phyloP scores from a whole-genome alignment of 805 yeast species.

The Kuraishia cidri region DNA sequence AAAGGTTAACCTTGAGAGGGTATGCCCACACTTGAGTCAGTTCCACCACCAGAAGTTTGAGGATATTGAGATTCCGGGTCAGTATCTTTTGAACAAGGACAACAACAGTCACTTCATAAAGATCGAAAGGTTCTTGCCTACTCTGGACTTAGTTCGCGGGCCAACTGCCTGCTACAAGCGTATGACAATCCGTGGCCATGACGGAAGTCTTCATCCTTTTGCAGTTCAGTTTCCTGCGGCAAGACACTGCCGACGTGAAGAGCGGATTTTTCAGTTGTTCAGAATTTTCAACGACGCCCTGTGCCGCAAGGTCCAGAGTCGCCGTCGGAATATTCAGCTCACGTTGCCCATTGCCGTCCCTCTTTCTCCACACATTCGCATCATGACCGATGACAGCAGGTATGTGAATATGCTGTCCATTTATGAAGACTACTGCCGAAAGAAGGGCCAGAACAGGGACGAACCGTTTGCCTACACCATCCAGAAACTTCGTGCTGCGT shows the following conservation, averaged over 20 bases:
- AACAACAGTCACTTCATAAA: slow-evolving; percentile 86
- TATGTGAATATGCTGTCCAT: slow-evolving; percentile 73
- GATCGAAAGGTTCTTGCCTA: slow-evolving; percentile 87
- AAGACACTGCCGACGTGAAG: slow-evolving; percentile 94
- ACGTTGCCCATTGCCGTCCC: slow-evolving; percentile 92
- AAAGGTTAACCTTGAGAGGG: slow-evolving; percentile 73
- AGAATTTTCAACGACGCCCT: slow-evolving; percentile 80
- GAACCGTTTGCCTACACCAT: slow-evolving; percentile 83
- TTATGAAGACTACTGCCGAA: slow-evolving; percentile 80
- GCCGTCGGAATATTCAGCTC: slow-evolving; percentile 76
- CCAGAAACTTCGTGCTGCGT: slow-evolving; percentile 83
- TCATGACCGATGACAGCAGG: slow-evolving; percentile 73
- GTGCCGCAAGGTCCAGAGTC: slow-evolving; percentile 74
- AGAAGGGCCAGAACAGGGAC: slow-evolving; percentile 68
- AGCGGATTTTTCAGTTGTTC: slow-evolving; percentile 85
- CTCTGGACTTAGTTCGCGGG: slow-evolving; percentile 82
- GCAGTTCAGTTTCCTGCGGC: slow-evolving; percentile 98
- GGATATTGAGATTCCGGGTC: slow-evolving; percentile 97
- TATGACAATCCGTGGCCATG: slow-evolving; percentile 84
- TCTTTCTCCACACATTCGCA: slow-evolving; percentile 86
- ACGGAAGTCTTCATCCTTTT: slow-evolving; percentile 85
- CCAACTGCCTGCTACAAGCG: slow-evolving; percentile 87
- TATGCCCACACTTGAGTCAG: slow-evolving; percentile 92
- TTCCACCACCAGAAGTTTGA: slow-evolving; percentile 98
- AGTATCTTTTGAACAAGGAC: slow-evolving; percentile 81